A percentile compares a stretch with the other conserved stretches of the same genome.
phyloP scores from a whole-genome alignment of 2,329 filamentous ascomycete species.

The Thermothelomyces thermophilus region DNA sequence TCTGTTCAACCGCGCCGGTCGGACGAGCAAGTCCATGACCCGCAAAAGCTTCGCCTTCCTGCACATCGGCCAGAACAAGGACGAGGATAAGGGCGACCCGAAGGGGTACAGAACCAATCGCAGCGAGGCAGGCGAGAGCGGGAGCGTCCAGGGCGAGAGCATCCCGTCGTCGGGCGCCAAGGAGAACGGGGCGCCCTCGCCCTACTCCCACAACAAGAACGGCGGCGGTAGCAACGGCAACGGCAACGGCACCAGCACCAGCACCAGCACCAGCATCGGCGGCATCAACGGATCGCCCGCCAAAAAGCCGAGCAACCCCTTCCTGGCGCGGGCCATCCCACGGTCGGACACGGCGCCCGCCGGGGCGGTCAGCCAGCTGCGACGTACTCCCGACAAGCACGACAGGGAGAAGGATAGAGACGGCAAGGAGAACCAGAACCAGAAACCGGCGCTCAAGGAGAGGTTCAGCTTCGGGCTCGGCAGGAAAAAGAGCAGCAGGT shows the following conservation, averaged over 20 bases:
- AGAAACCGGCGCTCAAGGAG: constrained; percentile 48
- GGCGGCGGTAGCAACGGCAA: background rate
- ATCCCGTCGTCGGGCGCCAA: background rate
- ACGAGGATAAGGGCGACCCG: constrained; percentile 29
- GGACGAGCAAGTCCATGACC: constrained; percentile 71
- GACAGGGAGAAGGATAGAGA: constrained; percentile 6
- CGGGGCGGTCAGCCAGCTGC: constrained; percentile 20
- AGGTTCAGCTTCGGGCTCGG: constrained; percentile 62
- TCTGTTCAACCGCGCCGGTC: constrained; percentile 59
- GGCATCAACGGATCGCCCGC: constrained; percentile 9
- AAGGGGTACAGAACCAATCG: constrained; percentile 17
- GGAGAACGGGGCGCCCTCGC: background rate
- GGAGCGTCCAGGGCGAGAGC: constrained; percentile 22
- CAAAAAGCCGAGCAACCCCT: constrained; percentile 12
- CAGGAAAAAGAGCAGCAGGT: constrained; percentile 61
- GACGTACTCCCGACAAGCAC: constrained; percentile 15
- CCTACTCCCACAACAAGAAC: background rate
- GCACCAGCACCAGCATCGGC: too few relatives aligned
- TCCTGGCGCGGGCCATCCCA: constrained; percentile 27
- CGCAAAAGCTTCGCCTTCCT: constrained; percentile 67
- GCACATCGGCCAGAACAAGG: constrained; percentile 42
- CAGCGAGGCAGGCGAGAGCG: constrained; percentile 43
- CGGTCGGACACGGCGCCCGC: constrained; percentile 21
- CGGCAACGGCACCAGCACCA: too few relatives aligned
- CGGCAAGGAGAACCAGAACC: constrained; percentile 26